Conservation (phyloP, 257 asterid species). For the Salvia hispanica region DNA sequence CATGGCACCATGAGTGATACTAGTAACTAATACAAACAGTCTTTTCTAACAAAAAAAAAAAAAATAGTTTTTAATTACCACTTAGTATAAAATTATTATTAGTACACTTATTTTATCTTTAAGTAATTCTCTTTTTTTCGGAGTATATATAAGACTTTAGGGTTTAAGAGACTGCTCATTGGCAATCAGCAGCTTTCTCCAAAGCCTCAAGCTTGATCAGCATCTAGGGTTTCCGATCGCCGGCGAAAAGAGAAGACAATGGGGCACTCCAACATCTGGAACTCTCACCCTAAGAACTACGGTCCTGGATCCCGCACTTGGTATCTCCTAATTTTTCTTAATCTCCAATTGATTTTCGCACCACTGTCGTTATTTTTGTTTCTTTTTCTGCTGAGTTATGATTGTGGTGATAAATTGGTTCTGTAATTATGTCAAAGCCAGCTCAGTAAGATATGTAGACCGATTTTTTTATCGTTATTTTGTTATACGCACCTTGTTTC, state of each 20-base stretch:
- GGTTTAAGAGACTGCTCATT: no score
- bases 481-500: not conserved
- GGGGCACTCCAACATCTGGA: constrained; percentile 62
- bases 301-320: constrained; percentile 67
- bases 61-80: no score
- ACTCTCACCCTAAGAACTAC: constrained; percentile 57
- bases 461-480: not conserved
- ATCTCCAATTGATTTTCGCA: not conserved
- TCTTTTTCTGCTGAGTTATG: no score
- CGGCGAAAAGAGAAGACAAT: constrained; percentile 31
- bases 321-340: constrained; percentile 12
- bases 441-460: not conserved
- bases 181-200: no score
- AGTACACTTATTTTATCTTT: no score
- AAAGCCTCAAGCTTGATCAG: constrained; percentile 12
- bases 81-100: no score
- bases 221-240: constrained; percentile 20
- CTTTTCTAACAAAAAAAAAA: no score
- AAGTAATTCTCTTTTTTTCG: no score
- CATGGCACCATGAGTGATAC: no score
- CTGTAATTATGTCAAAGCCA: not conserved
- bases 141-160: no score
- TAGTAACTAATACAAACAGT: no score
- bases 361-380: not conserved
- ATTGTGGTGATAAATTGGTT: not conserved